These are phyloP conservation scores for Acanthamoeba triangularis DNA, from an alignment of 208 protist species.

Conservation along the genomic window DNA sequence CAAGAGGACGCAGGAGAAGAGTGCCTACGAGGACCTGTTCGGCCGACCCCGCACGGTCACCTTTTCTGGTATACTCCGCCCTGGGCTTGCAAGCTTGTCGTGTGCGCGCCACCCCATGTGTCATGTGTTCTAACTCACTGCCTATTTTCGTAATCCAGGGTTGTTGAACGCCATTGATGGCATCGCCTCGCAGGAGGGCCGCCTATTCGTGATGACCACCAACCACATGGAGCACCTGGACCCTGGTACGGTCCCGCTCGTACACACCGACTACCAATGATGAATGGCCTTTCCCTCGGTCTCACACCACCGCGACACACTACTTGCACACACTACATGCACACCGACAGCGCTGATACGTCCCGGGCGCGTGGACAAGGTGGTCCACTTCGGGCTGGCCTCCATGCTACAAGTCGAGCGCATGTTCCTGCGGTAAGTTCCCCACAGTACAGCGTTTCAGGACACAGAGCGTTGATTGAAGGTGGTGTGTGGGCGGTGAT, in stretches of 20 bases:
- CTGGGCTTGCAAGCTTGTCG: no score
- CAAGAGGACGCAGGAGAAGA: background rate
- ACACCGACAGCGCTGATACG: conserved; percentile 95
- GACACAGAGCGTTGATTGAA: background rate
- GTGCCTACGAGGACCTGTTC: conserved; percentile 25
- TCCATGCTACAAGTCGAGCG: conserved; percentile 89
- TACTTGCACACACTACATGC: no score
- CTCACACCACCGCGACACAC: no score
- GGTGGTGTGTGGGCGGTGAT: background rate
- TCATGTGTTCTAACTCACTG: background rate
- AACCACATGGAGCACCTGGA: conserved; percentile 96
- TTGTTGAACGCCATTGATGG: conserved; percentile 98
- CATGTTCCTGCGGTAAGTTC: conserved; percentile 45
- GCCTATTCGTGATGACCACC: conserved; percentile 98
- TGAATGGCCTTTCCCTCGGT: background rate
- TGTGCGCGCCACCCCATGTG: no score
- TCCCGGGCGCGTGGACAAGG: conserved; percentile 96
- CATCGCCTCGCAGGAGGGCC: conserved; percentile 95
- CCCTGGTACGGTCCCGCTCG: background rate
- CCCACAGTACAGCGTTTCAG: no score
- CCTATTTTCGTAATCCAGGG: conserved; percentile 92
- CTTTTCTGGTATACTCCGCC: no score
- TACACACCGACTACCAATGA: background rate
- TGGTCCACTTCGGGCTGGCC: conserved; percentile 93
- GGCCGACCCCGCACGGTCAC: conserved; percentile 19